A percentile compares a stretch with the other conserved stretches of the same genome.
These are phyloP conservation scores for Metarhizium brunneum DNA, from an alignment of 2,329 filamentous ascomycete species.

Conservation along the genomic window DNA sequence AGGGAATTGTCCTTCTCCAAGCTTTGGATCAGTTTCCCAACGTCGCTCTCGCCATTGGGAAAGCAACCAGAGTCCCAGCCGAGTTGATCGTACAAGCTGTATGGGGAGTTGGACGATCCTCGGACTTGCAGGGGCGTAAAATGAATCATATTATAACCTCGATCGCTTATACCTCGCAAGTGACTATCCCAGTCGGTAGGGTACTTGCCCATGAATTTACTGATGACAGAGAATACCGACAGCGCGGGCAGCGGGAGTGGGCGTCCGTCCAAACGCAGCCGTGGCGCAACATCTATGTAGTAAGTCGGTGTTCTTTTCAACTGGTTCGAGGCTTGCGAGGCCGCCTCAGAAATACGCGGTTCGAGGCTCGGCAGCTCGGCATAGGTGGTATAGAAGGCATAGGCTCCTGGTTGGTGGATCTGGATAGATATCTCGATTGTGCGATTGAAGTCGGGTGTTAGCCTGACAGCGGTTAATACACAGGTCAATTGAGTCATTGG, in stretches of 20 bases:
- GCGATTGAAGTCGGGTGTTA: constrained; percentile 87
- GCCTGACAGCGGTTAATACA: constrained; percentile 35
- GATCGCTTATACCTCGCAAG: constrained; percentile 74
- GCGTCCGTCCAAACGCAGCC: constrained; percentile 62
- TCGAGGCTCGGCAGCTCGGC: constrained; percentile 66
- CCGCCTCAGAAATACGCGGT: constrained; percentile 15
- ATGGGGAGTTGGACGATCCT: constrained; percentile 88
- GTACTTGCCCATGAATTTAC: constrained; percentile 96
- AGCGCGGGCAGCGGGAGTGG: constrained; percentile 77
- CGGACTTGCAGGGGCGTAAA: constrained; percentile 90
- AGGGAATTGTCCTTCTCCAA: constrained; percentile 81
- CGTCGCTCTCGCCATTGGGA: constrained; percentile 74
- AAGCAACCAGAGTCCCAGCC: constrained; percentile 77
- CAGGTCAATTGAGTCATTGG: neutral
- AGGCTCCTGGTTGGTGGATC: constrained; percentile 74
- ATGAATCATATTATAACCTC: constrained; percentile 98
- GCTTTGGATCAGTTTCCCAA: constrained; percentile 64
- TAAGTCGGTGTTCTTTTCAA: constrained; percentile 63
- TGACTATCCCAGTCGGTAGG: constrained; percentile 86
- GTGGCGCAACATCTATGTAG: constrained; percentile 90
- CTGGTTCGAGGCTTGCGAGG: constrained; percentile 30
- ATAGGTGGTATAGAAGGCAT: constrained; percentile 91
- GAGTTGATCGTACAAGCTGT: constrained; percentile 91
- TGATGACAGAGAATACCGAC: constrained; percentile 87
- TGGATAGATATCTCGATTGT: constrained; percentile 84